phyloP scores from a whole-genome alignment of 73 alveolate genomes.

The Stentor roeselii region DNA sequence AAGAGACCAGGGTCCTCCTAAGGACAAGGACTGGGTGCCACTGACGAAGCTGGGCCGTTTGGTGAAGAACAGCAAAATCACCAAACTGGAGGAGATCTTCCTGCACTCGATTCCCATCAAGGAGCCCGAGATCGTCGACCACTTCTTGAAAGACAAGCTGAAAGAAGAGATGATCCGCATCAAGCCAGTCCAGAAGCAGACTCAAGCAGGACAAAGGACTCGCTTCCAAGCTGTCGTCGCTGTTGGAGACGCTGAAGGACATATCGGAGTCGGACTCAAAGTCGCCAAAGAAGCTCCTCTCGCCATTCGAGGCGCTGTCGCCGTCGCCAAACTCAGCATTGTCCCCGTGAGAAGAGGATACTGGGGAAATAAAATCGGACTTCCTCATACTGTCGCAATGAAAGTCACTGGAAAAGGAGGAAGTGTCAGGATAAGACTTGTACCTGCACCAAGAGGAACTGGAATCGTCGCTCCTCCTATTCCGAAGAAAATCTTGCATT shows the following conservation, averaged over 20 bases:
- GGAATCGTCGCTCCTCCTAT: slow-evolving; percentile 99
- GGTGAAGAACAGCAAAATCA: slow-evolving; percentile 94
- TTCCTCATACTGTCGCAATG: slow-evolving; percentile 98
- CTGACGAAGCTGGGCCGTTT: slow-evolving; percentile 99
- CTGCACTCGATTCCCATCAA: slow-evolving; percentile 98
- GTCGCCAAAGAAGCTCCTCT: slow-evolving; percentile 83
- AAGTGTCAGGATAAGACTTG: slow-evolving; percentile 98
- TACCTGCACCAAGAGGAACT: slow-evolving; percentile 99
- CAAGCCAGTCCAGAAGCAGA: slow-evolving; percentile 99
- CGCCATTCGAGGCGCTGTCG: slow-evolving; percentile 99
- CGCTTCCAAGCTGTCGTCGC: slow-evolving; percentile 99
- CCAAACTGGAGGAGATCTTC: slow-evolving; percentile 97
- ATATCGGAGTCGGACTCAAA: slow-evolving; percentile 99
- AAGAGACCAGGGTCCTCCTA: slow-evolving; percentile 87
- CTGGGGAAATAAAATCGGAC: slow-evolving; percentile 99
- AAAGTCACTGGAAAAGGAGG: slow-evolving; percentile 99
- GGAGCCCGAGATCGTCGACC: slow-evolving; percentile 92
- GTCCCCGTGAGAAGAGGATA: slow-evolving; percentile 99
- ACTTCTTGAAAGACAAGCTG: slow-evolving; percentile 76
- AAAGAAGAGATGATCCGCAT: slow-evolving; percentile 99
- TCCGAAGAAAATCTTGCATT: slow-evolving; percentile 96
- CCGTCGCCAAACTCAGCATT: slow-evolving; percentile 97
- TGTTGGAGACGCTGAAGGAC: slow-evolving; percentile 97
- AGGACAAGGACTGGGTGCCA: slow-evolving; percentile 98
- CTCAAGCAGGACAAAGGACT: slow-evolving; percentile 99